Percentiles rank a stretch among this genome's conserved stretches.
phyloP scores from a whole-genome alignment of 192 early-diverging fungal species.

The Gryganskiella cystojenkinii region DNA sequence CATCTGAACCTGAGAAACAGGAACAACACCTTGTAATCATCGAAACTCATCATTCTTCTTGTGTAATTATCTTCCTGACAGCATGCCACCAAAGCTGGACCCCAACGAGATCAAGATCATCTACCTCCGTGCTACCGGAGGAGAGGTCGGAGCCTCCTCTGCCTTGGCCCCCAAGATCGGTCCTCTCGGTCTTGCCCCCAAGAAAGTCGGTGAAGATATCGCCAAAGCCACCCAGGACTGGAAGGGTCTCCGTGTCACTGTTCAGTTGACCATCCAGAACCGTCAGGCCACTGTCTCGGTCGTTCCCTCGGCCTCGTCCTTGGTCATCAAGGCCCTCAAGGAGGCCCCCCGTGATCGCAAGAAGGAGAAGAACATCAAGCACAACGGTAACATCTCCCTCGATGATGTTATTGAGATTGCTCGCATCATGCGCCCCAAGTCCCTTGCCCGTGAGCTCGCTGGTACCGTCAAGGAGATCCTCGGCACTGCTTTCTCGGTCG shows the following conservation, averaged over 20 bases:
- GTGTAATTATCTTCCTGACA: conserved; percentile 29
- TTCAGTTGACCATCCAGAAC: conserved; percentile 99
- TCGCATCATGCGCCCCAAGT: conserved; percentile 96
- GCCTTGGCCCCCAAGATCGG: conserved; percentile 99
- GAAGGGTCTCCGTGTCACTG: conserved; percentile 99
- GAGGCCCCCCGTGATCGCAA: conserved; percentile 97
- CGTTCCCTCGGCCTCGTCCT: conserved; percentile 95
- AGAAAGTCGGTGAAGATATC: conserved; percentile 99
- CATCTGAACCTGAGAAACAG: not conserved
- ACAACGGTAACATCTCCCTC: conserved; percentile 94
- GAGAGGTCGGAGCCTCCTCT: conserved; percentile 96
- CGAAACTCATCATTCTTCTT: too few relatives aligned
- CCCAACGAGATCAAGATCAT: conserved; percentile 82
- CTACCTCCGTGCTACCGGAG: conserved; percentile 97
- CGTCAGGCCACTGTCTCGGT: conserved; percentile 98
- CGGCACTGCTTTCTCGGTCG: conserved; percentile 93
- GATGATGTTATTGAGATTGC: conserved; percentile 97
- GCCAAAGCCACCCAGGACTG: conserved; percentile 99
- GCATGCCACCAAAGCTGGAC: conserved; percentile 93
- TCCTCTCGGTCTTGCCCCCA: conserved; percentile 99
- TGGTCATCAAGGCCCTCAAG: conserved; percentile 97
- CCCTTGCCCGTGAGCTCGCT: conserved; percentile 90
- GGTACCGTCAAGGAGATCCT: conserved; percentile 98
- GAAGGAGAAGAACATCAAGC: conserved; percentile 99
- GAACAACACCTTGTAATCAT: not conserved